phyloP scores from a whole-genome alignment of 345 rosid genomes.

The Anacardium occidentale region DNA sequence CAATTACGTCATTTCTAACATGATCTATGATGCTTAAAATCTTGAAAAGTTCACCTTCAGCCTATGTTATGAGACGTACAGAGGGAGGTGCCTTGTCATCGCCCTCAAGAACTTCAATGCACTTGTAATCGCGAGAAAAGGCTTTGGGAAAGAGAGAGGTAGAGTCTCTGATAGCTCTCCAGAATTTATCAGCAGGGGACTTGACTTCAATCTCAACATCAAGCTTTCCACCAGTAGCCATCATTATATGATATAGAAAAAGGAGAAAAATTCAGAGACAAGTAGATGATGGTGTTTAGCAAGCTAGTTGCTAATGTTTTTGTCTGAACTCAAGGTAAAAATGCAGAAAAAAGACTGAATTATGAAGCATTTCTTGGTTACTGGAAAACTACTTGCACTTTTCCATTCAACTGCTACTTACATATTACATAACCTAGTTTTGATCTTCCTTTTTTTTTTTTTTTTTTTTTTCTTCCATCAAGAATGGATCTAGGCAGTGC shows the following conservation, averaged over 20 bases:
- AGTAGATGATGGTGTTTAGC: too few relatives aligned
- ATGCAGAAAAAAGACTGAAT: too few relatives aligned
- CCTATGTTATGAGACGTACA: slow-evolving; percentile 63
- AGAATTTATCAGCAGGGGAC: slow-evolving; percentile 63
- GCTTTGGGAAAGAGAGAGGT: slow-evolving; percentile 58
- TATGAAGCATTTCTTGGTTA: too few relatives aligned
- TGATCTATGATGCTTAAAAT: background rate
- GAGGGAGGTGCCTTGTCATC: slow-evolving; percentile 83
- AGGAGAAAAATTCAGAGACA: background rate
- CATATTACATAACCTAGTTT: too few relatives aligned
- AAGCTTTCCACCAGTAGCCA: slow-evolving; percentile 61
- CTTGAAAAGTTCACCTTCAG: slow-evolving; percentile 47
- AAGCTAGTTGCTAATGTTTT: too few relatives aligned
- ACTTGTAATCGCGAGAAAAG: slow-evolving; percentile 75
- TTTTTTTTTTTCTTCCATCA: too few relatives aligned
- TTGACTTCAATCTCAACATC: slow-evolving; percentile 72
- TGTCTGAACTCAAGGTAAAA: too few relatives aligned
- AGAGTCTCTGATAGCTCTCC: slow-evolving; percentile 63
- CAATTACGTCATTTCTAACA: too few relatives aligned
- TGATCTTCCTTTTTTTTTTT: too few relatives aligned
- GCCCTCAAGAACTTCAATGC: slow-evolving; percentile 75
- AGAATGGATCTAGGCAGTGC: too few relatives aligned
- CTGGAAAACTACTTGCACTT: too few relatives aligned
- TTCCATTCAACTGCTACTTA: too few relatives aligned
- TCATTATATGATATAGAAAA: slow-evolving; percentile 15